A percentile compares a stretch with the other conserved stretches of the same genome.
These are phyloP conservation scores for Aspergillus fumigatiaffinis DNA, from an alignment of 2,329 filamentous ascomycete species.

Conservation along the genomic window DNA sequence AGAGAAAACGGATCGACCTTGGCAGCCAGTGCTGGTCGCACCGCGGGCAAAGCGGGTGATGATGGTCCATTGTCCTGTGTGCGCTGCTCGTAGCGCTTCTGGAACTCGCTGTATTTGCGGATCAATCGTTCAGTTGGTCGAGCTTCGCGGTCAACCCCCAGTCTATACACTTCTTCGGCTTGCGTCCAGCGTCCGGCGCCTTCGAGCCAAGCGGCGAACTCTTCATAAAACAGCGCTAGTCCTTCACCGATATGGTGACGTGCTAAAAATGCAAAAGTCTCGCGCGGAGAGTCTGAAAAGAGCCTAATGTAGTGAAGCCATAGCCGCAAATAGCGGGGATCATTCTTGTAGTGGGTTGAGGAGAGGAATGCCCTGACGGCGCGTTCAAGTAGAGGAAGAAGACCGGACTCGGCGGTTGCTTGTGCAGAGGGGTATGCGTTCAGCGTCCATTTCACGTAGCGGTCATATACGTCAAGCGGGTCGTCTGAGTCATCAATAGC, in stretches of 20 bases:
- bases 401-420: conserved; percentile 84
- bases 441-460: conserved; percentile 95
- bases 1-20: conserved; percentile 78
- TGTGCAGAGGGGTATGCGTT: conserved; percentile 93
- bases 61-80: conserved; percentile 65
- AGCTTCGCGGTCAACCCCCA: conserved; percentile 86
- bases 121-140: conserved; percentile 74
- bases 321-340: conserved; percentile 85
- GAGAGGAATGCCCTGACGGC: conserved; percentile 86
- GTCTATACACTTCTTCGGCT: conserved; percentile 87
- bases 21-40: conserved; percentile 76
- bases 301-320: conserved; percentile 94
- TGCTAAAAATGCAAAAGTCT: conserved; percentile 87
- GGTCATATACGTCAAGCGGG: conserved; percentile 89
- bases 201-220: conserved; percentile 93
- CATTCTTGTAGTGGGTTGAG: conserved; percentile 88
- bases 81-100: conserved; percentile 68
- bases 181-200: conserved; percentile 77
- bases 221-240: conserved; percentile 91
- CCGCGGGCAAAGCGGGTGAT: conserved; percentile 79
- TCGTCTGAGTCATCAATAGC: conserved; percentile 84
- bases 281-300: conserved; percentile 88
- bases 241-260: conserved; percentile 82
- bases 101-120: conserved; percentile 90
- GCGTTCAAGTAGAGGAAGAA: conserved; percentile 83